These are phyloP conservation scores for Pseudogymnoascus sp. DNA, from an alignment of 2,329 filamentous ascomycete species.

Conservation along the genomic window DNA sequence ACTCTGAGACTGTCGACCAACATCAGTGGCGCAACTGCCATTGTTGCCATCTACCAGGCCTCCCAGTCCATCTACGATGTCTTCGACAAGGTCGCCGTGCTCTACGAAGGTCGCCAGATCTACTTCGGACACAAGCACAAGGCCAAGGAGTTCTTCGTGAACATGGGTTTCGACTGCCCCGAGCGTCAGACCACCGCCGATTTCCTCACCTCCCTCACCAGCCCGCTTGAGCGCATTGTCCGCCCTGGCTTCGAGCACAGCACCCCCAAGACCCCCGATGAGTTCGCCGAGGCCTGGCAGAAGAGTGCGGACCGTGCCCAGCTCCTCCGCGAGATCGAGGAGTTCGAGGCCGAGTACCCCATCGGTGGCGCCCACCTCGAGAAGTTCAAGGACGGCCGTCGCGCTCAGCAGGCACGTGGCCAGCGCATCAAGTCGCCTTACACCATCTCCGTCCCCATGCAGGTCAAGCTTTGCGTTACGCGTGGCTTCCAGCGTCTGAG, in stretches of 20 bases:
- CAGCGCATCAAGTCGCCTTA: conserved; percentile 69
- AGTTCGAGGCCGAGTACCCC: conserved; percentile 42
- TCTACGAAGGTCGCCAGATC: conserved; percentile 64
- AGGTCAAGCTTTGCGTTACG: conserved; percentile 72
- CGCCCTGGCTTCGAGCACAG: conserved; percentile 51
- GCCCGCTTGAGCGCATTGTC: conserved; percentile 51
- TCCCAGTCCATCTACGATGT: conserved; percentile 61
- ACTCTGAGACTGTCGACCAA: conserved; percentile 60
- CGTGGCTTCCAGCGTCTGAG: conserved; percentile 72
- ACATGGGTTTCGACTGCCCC: conserved; percentile 68
- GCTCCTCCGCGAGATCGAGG: conserved; percentile 43
- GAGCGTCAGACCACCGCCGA: conserved; percentile 51
- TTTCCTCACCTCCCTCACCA: conserved; percentile 71
- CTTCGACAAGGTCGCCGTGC: conserved; percentile 63
- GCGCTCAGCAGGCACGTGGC: conserved; percentile 21
- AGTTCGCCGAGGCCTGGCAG: conserved; percentile 48
- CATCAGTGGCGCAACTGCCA: conserved; percentile 53
- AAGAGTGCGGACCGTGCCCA: conserved; percentile 40
- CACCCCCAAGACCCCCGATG: conserved; percentile 47
- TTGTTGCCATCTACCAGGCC: conserved; percentile 68
- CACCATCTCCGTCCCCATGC: conserved; percentile 70
- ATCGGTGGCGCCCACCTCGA: conserved; percentile 28
- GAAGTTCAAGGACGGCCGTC: conserved; percentile 38
- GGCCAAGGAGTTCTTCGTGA: conserved; percentile 62
- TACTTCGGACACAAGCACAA: conserved; percentile 61